Evolutionary conservation across 1,284 basidiomycete genomes (phyloP).

Genomic region (Caloboletus inedulis): DNA sequence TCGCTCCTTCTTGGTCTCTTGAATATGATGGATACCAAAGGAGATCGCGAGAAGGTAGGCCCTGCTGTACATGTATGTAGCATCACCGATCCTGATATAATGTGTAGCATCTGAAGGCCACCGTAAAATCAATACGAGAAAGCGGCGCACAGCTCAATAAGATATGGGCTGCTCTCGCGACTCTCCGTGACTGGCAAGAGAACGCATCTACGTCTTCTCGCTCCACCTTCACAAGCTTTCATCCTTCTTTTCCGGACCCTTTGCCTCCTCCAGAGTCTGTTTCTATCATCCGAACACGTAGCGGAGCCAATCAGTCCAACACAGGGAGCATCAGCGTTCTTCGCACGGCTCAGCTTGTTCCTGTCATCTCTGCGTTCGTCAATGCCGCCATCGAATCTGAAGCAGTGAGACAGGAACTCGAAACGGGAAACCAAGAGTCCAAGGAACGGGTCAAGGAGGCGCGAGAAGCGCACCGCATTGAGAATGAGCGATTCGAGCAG

Average conservation of each 20-base stretch:
- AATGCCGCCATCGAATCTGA: slow-evolving; percentile 47
- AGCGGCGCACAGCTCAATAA: slow-evolving; percentile 55
- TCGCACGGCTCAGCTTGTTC: slow-evolving; percentile 60
- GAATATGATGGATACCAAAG: slow-evolving; percentile 46
- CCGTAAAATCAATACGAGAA: slow-evolving; percentile 50
- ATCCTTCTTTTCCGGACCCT: slow-evolving; percentile 51
- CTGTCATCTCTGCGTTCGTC: slow-evolving; percentile 57
- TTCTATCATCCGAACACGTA: slow-evolving; percentile 29
- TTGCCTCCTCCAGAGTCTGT: slow-evolving; percentile 43
- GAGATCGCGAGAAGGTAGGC: slow-evolving; percentile 38
- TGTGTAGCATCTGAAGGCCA: slow-evolving; percentile 42
- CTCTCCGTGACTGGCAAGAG: slow-evolving; percentile 41
- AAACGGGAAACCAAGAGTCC: slow-evolving; percentile 48
- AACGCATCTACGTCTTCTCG: slow-evolving; percentile 19
- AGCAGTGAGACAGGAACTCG: slow-evolving; percentile 55
- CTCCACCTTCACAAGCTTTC: slow-evolving; percentile 16
- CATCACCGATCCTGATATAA: slow-evolving; percentile 1
- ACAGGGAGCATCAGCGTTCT: slow-evolving; percentile 42
- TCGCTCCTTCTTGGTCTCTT: slow-evolving; percentile 59
- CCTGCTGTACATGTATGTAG: slow-evolving; percentile 22
- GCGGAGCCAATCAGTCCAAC: slow-evolving; percentile 36
- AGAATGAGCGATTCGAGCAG: slow-evolving; percentile 47
- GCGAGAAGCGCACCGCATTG: slow-evolving; percentile 44
- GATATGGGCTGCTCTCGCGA: slow-evolving; percentile 54
- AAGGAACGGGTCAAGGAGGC: slow-evolving; percentile 52